Evolutionary conservation across 202 grass and related monocot species (phyloP), one percentile per base, ranked within the genome.

Genomic region (Alloteropsis angusta): DNA sequence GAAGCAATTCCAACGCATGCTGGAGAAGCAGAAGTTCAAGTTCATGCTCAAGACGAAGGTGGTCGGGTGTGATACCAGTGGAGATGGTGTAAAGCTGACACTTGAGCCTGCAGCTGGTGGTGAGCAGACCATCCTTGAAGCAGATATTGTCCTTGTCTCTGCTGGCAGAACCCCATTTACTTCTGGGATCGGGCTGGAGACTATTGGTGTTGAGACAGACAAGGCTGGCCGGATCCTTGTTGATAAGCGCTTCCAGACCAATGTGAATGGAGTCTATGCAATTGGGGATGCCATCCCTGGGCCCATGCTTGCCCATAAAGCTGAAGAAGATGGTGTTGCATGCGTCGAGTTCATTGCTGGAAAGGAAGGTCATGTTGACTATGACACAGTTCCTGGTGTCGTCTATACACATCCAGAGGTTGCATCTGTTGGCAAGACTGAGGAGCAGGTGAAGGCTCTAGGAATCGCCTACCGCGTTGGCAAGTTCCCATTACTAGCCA

Each of bases 1-100:
- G 81, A 99, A 91, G 85, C 96, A 99, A 78, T 99, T 99, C 81
- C 96, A 99, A 52, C 96, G 92, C 66, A 95, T 99, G 96, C 78
- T 99, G 68, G 89, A 98, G 82, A 98, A 95, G 72, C 96, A 98
- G 85, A 98, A 98, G 37, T 93, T 98, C 89, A 98, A 95, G 80
- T 98, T 98, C 82, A 93, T 95, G 92, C 96, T 98, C 80, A 95
- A 98, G 71, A 98, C 96, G 55, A 98, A 98, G 80, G 96, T 98
- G 18, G 87, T 94, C 0, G 89, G 91, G 4, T 88, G 92, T 68
- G 95, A 98, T 81, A 79, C 85, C 16, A 88, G 89, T 41, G 96
- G 92, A 76, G 89, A 92, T 63, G 96, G 89, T 15, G 92, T 98
- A 16, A 95, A 90, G 75, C 70, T 98, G 49, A 93, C 85, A 67